A percentile compares a stretch with the other conserved stretches of the same genome.
Conservation (phyloP, 176 grass and related monocot genomes). For the Zoysia japonica region DNA sequence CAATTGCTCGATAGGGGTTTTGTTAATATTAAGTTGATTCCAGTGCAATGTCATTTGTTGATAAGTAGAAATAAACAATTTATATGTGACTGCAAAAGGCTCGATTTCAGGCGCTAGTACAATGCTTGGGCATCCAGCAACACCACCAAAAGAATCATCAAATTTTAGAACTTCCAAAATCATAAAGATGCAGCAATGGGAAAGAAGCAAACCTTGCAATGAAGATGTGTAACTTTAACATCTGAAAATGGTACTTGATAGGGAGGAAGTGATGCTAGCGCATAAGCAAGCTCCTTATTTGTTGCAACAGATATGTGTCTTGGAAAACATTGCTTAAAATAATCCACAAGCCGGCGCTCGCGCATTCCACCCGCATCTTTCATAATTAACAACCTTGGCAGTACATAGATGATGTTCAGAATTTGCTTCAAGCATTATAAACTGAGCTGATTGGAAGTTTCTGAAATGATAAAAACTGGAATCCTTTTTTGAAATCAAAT, state of each 20-base stretch:
- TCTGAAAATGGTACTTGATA: conserved; percentile 76
- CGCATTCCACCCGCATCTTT: conserved; percentile 64
- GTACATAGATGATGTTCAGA: conserved; percentile 18
- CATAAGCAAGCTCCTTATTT: conserved; percentile 90
- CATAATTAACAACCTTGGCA: conserved; percentile 49
- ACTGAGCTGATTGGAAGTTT: neutral
- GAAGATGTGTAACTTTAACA: conserved; percentile 75
- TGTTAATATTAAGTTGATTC: neutral
- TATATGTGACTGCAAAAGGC: neutral
- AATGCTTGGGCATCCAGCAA: neutral
- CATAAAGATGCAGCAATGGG: conserved; percentile 11
- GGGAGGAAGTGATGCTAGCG: conserved; percentile 80
- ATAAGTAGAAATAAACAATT: neutral
- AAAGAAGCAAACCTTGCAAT: conserved; percentile 61
- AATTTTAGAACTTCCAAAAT: conserved; percentile 22
- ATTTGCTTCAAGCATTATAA: neutral
- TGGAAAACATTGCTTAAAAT: conserved; percentile 88
- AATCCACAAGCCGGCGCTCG: conserved; percentile 64
- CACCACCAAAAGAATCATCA: neutral
- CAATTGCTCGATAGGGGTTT: conserved; percentile 1
- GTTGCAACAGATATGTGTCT: conserved; percentile 61
- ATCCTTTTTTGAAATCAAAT: neutral
- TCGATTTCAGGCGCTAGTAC: neutral
- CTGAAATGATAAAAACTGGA: conserved; percentile 8
- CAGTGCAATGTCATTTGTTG: neutral